These are phyloP conservation scores for Citrus sp. DNA, from an alignment of 345 rosid species.

Conservation along the genomic window DNA sequence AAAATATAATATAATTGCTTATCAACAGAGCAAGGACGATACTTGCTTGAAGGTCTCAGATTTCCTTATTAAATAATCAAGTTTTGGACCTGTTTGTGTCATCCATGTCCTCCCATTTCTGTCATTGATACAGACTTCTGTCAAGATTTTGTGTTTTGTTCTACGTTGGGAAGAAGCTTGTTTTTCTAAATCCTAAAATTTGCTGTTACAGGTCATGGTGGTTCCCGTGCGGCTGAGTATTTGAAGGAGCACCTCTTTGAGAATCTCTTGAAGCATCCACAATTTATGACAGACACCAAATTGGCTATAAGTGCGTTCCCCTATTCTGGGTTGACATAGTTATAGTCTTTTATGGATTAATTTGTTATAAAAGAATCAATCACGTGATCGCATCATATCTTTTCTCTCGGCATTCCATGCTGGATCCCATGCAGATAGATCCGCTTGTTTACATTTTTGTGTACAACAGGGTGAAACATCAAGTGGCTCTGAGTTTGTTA, in stretches of 20 bases:
- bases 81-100: not conserved
- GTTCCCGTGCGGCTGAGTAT: slow-evolving; percentile 96
- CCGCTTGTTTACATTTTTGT: slow-evolving; percentile 11
- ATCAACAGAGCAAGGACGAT: not conserved
- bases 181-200: not conserved
- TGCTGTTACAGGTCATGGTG: slow-evolving; percentile 87
- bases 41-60: not conserved
- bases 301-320: slow-evolving; percentile 67
- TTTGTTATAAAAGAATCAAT: not conserved
- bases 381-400: slow-evolving; percentile 6
- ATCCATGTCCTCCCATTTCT: not conserved
- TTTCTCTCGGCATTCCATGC: slow-evolving; percentile 11
- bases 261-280: slow-evolving; percentile 87
- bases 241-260: slow-evolving; percentile 90
- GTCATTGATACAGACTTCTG: not conserved
- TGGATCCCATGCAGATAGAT: slow-evolving; percentile 19
- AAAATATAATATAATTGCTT: not conserved
- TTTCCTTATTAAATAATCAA: not conserved
- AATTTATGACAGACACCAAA: slow-evolving; percentile 71
- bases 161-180: not conserved
- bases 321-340: not conserved
- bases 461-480: not conserved
- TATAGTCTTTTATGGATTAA: not conserved
- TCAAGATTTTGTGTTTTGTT: not conserved
- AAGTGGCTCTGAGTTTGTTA: slow-evolving; percentile 4